Evolutionary conservation across 495 filamentous ascomycete species (phyloP), one percentile per base, ranked within the genome.

Genomic region (Neurospora sp.): DNA sequence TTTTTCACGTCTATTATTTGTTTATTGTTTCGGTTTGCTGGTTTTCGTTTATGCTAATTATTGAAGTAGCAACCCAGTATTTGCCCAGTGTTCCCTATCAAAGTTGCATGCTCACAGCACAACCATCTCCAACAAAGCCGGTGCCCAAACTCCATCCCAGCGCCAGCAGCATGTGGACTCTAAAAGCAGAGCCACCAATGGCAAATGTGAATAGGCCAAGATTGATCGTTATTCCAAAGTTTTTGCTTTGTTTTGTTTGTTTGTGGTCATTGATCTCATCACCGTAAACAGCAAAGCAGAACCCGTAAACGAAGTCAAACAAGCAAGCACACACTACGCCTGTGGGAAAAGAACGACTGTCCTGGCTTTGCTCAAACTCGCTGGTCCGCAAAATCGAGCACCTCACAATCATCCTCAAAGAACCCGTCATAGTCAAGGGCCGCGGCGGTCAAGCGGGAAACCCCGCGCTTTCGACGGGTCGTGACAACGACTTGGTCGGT

Each of bases 391-490:
- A 94, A 97, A 83, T 97, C 94, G 75, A 97, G 84, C 72, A 97
- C 92, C 77, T 96, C 94, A 77, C 92, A 95, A 79, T 96, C 94
- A 78, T 97, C 93, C 80, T 97, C 94, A 76, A 97, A 97, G 81
- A 97, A 96, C 4, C 93, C 94, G 44, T 94, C 92, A 61, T 90
- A 92, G 18, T 89, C 88, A 37, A 37, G 35, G 35, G 35, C 35
- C 35, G 86, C 87, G 46, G 83, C 77, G 61, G 76, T 73, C 74
- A 82, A 71, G 69, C 82, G 79, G 78, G 79, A 81, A 77, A 78
- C 83, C 77, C 85, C 90, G 82, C 87, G 91, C 82, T 82, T 84
- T n/a, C 91, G 83, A 53, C 93, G 84, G 2, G 92, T 95, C 11
- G 92, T 95, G 31, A 94, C 88, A 42, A 95, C 89, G 39, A 96